A percentile compares a stretch with the other conserved stretches of the same genome.
phyloP scores from a whole-genome alignment of 2,329 filamentous ascomycete genomes.

The Colletotrichum noveboracense region DNA sequence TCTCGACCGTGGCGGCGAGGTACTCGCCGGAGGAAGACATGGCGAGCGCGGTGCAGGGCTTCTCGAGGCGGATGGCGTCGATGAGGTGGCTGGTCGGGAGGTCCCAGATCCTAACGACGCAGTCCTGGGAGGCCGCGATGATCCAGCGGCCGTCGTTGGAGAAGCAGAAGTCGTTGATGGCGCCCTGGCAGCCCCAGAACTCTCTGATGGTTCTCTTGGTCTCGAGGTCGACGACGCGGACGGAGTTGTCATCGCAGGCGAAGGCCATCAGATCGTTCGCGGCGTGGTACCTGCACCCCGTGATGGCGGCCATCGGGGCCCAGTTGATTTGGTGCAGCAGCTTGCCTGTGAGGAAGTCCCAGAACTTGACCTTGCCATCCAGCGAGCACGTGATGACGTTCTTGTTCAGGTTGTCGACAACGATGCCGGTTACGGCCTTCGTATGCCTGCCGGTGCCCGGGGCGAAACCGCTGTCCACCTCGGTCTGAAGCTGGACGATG shows the following conservation, averaged over 20 bases:
- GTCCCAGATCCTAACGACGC: constrained; percentile 88
- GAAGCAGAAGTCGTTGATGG: constrained; percentile 84
- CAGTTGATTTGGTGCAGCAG: constrained; percentile 84
- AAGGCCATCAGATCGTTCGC: constrained; percentile 87
- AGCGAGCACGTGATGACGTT: constrained; percentile 84
- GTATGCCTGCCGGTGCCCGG: constrained; percentile 75
- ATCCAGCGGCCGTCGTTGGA: constrained; percentile 95
- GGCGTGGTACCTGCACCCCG: constrained; percentile 79
- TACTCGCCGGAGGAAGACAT: constrained; percentile 94
- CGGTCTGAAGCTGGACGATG: constrained; percentile 59
- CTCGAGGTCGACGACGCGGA: constrained; percentile 88
- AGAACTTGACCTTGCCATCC: constrained; percentile 96
- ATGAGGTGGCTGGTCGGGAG: constrained; percentile 94
- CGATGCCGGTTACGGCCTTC: constrained; percentile 82
- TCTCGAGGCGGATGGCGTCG: constrained; percentile 83
- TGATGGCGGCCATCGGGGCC: constrained; percentile 78
- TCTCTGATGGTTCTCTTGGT: constrained; percentile 92
- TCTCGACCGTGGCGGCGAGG: constrained; percentile 85
- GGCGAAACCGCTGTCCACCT: constrained; percentile 45
- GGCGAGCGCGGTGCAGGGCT: constrained; percentile 80
- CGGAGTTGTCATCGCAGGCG: constrained; percentile 85
- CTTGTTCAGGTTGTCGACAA: constrained; percentile 89
- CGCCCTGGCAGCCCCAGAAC: constrained; percentile 79
- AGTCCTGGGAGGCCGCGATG: constrained; percentile 83
- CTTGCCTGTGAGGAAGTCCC: constrained; percentile 88